Base-by-base conservation (phyloP, 805 yeast genomes). In the Komagataella phaffii region DNA sequence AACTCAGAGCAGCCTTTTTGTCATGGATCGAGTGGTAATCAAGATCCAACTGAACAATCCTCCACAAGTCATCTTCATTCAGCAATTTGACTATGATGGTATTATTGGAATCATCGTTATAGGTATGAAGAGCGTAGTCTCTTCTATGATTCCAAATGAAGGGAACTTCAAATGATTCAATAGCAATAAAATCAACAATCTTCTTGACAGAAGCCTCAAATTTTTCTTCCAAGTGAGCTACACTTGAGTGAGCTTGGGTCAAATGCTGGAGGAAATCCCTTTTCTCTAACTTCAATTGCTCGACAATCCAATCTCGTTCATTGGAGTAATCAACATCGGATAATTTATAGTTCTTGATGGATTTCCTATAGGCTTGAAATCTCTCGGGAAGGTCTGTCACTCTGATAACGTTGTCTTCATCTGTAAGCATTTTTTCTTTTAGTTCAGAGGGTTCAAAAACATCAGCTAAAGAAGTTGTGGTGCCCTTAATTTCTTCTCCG, bases 361-460 rank as follows among this genome's bases (percentile, higher is more conserved):
- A 76, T 50, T 77, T 72, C 54, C 98, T 82, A 58, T 83, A 67
- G 55, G 80, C 76, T 68, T 93, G 99, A 66, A 67, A 93, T 59
- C 99, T 79, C 68, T 93, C 99, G 12, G 99, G 99, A 49, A 88
- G 68, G 66, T 93, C 99, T 6, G 83, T 79, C 52, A 83, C 79
- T 63, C 98, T 82, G 56, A 93, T 88, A 19, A 77, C 70, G 70
- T 91, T 90, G 69, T 93, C 99, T 58, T 80, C 89, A 53, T 88
- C 96, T 0, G 99, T 93, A 60, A 93, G 78, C 79, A 93, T 78
- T 53, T 91, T 82, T 56, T 87, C 95, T 59, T 87, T 85, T 61
- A 93, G 77, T 70, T 93, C 99, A 52, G 90, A 84, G 54, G 90
- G 89, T 72, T 93, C 99, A 61, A 93, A 93, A 43, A 93, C 95